Evolutionary conservation across 768 basidiomycete species (phyloP), one percentile per base, ranked within the genome.

Genomic region (Collybia sp.): DNA sequence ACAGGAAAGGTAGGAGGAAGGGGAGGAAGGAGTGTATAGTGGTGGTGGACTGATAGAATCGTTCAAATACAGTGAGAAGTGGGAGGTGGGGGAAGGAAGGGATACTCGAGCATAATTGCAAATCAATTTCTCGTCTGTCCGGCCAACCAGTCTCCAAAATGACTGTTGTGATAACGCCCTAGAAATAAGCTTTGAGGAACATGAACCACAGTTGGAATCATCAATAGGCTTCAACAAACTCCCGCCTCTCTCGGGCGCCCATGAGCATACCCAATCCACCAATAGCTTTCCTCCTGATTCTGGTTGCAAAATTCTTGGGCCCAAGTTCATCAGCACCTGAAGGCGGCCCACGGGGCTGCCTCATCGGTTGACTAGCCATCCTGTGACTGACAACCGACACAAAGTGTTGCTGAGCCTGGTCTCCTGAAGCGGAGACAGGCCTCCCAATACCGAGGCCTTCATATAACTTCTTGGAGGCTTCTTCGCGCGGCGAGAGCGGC

Each of bases 271-370:
- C 85, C 42, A 92, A 69, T 19, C 88, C 87, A 30, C 85, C 87
- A 49, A 91, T 86, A 15, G 90, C 89, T 73, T 86, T 81, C 58
- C 87, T 80, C 65, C 89, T 78, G 66, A 88, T 85, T 56, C 90
- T 80, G 32, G 83, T 82, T 6, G 90, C 90, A 71, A 93, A 93
- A 63, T 93, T 93, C 76, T 88, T 85, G 37, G 87, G 85, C 15
- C 85, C 84, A 42, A 93, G 79, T 60, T 93, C 90, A 58, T 93
- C 90, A 52, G 82, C 81, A 59, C 86, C 85, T 17, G 86, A 86
- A 37, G 91, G 91, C 46, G 91, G 91, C 56, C 91, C 91, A 48
- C 83, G 80, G 57, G 91, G 91, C 71, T 93, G 91, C 64, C 91
- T 83, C 44, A 83, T 73, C 49, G 87, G 85, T 59, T 84, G 82